Conservation (phyloP, 108 stramenopile genomes). For the Bacterosira constricta region DNA sequence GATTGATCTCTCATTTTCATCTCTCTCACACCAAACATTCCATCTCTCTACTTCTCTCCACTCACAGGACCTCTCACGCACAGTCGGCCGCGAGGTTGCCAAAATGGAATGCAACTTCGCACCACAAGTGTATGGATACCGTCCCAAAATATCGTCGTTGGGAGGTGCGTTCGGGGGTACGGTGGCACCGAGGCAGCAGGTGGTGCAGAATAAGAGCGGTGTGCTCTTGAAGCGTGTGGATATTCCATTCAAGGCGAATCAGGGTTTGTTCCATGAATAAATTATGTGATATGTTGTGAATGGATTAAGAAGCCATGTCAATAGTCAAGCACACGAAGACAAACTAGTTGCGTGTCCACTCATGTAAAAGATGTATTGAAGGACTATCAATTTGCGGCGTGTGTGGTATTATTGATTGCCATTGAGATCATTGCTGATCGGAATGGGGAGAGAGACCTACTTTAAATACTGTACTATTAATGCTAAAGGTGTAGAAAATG, state of each 20-base stretch:
- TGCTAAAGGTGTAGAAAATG: no score
- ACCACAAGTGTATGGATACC: constrained; percentile 25
- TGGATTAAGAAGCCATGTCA: no score
- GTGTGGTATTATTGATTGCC: no score
- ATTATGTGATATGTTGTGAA: neutral
- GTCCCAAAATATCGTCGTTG: constrained; percentile 10
- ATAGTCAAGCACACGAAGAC: no score
- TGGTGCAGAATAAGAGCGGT: no score
- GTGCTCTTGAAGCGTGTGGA: constrained; percentile 9
- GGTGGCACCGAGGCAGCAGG: neutral
- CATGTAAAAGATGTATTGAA: no score
- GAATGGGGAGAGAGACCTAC: no score
- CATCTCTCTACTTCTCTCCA: neutral
- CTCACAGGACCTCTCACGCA: constrained; percentile 16
- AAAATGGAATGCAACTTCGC: constrained; percentile 29
- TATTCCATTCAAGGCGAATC: constrained; percentile 32
- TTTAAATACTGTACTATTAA: no score
- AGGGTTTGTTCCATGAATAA: constrained; percentile 20
- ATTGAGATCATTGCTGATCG: no score
- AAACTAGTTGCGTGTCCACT: no score
- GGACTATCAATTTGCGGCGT: no score
- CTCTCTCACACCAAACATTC: neutral
- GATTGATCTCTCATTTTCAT: neutral
- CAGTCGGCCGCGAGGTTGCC: constrained; percentile 18
- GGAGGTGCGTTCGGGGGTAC: constrained; percentile 15